A percentile compares a stretch with the other conserved stretches of the same genome.
phyloP scores from a whole-genome alignment of 2,329 filamentous ascomycete genomes.

The Fusarium torulosum region DNA sequence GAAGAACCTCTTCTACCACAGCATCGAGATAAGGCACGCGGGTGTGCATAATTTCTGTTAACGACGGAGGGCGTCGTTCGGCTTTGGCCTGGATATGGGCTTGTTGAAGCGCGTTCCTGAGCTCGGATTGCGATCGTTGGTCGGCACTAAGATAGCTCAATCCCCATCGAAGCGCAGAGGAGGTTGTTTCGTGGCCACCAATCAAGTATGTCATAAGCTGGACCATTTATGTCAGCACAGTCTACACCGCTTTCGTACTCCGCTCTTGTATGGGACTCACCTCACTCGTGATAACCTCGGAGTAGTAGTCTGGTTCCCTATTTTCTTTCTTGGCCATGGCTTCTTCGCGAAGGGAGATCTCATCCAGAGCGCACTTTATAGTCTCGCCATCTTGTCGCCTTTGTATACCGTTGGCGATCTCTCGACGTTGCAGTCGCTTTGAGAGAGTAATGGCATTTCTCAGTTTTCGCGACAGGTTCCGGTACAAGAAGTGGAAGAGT shows the following conservation, averaged over 20 bases:
- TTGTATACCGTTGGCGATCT: slow-evolving; percentile 17
- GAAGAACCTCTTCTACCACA: slow-evolving; percentile 28
- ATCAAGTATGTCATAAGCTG: slow-evolving; percentile 32
- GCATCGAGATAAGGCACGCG: slow-evolving; percentile 30
- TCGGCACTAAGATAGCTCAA: slow-evolving; percentile 25
- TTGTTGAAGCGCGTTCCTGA: slow-evolving; percentile 13
- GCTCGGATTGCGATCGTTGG: slow-evolving; percentile 17
- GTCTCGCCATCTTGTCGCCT: slow-evolving; percentile 17
- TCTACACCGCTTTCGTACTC: background rate
- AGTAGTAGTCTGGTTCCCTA: slow-evolving; percentile 23
- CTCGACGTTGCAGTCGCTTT: background rate
- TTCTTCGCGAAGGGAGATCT: slow-evolving; percentile 29
- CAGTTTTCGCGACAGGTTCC: background rate
- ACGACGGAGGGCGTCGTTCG: slow-evolving; percentile 11
- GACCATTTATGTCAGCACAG: accelerated
- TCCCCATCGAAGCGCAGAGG: slow-evolving; percentile 26
- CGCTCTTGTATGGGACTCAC: background rate
- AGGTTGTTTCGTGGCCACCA: slow-evolving; percentile 34
- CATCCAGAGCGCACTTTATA: slow-evolving; percentile 28
- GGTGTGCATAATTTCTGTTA: slow-evolving; percentile 22
- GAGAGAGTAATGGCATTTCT: slow-evolving; percentile 11
- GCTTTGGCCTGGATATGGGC: slow-evolving; percentile 8
- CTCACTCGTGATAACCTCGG: slow-evolving; percentile 23
- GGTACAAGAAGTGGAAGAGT: slow-evolving; percentile 25
- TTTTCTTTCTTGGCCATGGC: slow-evolving; percentile 25